phyloP scores from a whole-genome alignment of 192 early-diverging fungal species.

The Pilobolus umbonatus region DNA sequence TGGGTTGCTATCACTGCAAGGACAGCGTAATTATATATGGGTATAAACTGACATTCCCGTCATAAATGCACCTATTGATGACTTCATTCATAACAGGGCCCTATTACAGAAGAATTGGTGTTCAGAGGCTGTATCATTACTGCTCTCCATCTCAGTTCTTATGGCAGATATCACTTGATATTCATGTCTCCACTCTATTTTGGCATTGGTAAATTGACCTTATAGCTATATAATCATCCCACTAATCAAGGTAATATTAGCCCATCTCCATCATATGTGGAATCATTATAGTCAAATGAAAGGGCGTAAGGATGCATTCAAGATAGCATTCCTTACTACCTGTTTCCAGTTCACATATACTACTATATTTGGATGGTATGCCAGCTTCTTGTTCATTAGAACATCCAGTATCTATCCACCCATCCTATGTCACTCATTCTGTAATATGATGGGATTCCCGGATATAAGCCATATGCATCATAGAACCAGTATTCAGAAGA shows the following conservation, averaged over 20 bases:
- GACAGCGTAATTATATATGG: slow-evolving; percentile 43
- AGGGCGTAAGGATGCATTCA: slow-evolving; percentile 30
- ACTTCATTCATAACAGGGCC: slow-evolving; percentile 44
- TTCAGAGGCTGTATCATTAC: slow-evolving; percentile 70
- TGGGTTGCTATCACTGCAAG: slow-evolving; percentile 24
- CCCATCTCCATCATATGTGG: slow-evolving; percentile 68
- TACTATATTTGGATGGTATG: slow-evolving; percentile 77
- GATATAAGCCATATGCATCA: slow-evolving; percentile 33
- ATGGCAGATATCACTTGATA: slow-evolving; percentile 35
- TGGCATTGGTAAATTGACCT: slow-evolving; percentile 56
- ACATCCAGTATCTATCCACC: slow-evolving; percentile 49
- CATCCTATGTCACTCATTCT: slow-evolving; percentile 61
- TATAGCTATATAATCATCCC: background rate
- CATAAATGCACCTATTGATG: background rate
- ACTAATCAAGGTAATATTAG: slow-evolving; percentile 23
- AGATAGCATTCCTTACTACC: slow-evolving; percentile 29
- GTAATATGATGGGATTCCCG: slow-evolving; percentile 77
- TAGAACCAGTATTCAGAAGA: background rate
- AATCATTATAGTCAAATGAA: slow-evolving; percentile 46
- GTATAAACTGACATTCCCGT: slow-evolving; percentile 24
- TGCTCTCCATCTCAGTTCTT: slow-evolving; percentile 38
- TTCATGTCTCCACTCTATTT: slow-evolving; percentile 64
- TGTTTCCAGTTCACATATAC: slow-evolving; percentile 69
- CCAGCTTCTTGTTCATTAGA: slow-evolving; percentile 57
- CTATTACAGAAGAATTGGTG: slow-evolving; percentile 68